phyloP scores from a whole-genome alignment of 345 rosid genomes.

The Populus simonii region DNA sequence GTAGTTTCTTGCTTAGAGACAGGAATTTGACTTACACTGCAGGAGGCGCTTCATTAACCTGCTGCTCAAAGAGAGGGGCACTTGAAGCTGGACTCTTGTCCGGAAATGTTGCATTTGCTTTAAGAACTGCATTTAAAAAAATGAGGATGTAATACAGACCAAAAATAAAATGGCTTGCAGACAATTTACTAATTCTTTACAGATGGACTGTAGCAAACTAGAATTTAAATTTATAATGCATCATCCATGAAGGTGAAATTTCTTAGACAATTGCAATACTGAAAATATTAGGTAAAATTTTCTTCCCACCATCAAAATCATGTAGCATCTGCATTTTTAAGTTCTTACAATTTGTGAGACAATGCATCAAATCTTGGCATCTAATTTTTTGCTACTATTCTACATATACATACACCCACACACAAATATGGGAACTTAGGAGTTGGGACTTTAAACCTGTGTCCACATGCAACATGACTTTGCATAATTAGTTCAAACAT shows the following conservation, averaged over 20 bases:
- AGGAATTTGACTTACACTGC: constrained; percentile 47
- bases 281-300: neutral
- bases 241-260: neutral
- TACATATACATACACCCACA: neutral
- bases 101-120: constrained; percentile 60
- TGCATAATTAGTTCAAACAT: neutral
- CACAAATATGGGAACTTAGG: neutral
- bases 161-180: neutral
- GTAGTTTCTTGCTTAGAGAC: neutral
- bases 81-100: constrained; percentile 68
- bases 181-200: neutral
- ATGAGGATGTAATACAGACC: neutral
- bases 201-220: neutral
- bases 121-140: constrained; percentile 59
- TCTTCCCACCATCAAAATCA: neutral
- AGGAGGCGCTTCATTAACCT: constrained; percentile 63
- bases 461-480: neutral
- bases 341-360: neutral
- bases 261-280: neutral
- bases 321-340: neutral
- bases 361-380: neutral
- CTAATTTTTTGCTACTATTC: neutral
- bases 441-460: neutral
- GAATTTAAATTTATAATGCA: neutral
- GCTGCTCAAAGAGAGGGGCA: constrained; percentile 65